phyloP scores from a whole-genome alignment of 75 land plant species.

The Cryptomeria japonica region DNA sequence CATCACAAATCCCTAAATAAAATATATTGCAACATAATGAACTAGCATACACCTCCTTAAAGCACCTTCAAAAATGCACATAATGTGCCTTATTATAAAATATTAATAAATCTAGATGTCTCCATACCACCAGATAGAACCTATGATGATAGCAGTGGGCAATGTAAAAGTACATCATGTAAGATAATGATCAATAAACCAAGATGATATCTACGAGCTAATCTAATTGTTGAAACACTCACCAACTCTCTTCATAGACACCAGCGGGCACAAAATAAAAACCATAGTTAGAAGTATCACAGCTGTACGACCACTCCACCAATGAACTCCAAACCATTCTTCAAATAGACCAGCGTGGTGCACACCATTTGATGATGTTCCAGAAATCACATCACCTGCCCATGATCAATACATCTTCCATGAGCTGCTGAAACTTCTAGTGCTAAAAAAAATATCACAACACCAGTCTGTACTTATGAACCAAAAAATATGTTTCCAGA shows the following conservation, averaged over 20 bases:
- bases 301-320: constrained; percentile 92
- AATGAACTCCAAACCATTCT: constrained; percentile 88
- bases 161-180: too few relatives aligned
- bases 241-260: constrained; percentile 83
- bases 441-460: not conserved
- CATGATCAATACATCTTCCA: not conserved
- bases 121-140: not conserved
- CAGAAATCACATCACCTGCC: constrained; percentile 96
- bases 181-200: not conserved
- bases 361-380: constrained; percentile 59
- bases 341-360: constrained; percentile 92
- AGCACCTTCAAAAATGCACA: not conserved
- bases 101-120: not conserved
- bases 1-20: not conserved
- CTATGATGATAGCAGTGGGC: not conserved
- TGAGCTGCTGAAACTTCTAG: not conserved
- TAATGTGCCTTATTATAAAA: not conserved
- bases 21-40: not conserved
- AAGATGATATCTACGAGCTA: not conserved
- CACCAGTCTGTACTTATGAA: not conserved
- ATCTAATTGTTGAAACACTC: constrained; percentile 9
- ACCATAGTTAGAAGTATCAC: constrained; percentile 73
- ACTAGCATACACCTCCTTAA: not conserved
- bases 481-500: not conserved
- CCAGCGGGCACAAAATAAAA: constrained; percentile 72